These are phyloP conservation scores for Nannochloropsis oceanica DNA, from an alignment of 108 stramenopile genomes.

Conservation along the genomic window DNA sequence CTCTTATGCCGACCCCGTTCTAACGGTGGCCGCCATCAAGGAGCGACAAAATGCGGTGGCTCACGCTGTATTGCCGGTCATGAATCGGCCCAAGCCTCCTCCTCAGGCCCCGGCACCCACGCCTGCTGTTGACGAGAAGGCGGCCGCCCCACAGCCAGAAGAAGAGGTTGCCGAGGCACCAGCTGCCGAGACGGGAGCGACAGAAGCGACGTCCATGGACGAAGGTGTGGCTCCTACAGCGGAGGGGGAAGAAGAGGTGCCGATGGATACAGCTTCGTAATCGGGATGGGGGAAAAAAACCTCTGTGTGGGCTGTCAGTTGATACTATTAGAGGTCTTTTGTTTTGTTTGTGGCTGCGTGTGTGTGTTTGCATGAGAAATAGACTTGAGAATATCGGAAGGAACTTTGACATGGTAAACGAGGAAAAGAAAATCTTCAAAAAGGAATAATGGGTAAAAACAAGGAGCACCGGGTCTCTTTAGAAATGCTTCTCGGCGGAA, in stretches of 20 bases:
- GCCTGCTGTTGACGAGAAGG: not conserved
- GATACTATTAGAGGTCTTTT: no score
- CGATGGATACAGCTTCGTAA: not conserved
- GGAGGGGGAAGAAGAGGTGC: not conserved
- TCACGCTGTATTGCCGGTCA: not conserved
- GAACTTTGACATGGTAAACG: no score
- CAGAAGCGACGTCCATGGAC: not conserved
- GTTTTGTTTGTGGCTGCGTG: no score
- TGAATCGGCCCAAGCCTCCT: not conserved
- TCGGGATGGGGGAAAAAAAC: not conserved
- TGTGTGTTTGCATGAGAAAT: no score
- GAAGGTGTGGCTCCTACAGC: not conserved
- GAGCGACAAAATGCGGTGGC: conserved; percentile 24
- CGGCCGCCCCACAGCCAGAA: not conserved
- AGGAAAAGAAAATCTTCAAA: no score
- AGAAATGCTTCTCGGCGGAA: no score
- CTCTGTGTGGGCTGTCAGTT: no score
- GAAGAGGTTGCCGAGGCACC: not conserved
- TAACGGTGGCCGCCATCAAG: conserved; percentile 53
- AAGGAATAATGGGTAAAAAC: no score
- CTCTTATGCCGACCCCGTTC: conserved; percentile 55
- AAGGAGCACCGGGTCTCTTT: no score
- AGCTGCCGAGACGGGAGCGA: not conserved
- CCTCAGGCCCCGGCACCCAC: not conserved
- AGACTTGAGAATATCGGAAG: no score